These are phyloP conservation scores for Wickerhamomyces canadensis DNA, from an alignment of 805 yeast genomes.

Conservation along the genomic window DNA sequence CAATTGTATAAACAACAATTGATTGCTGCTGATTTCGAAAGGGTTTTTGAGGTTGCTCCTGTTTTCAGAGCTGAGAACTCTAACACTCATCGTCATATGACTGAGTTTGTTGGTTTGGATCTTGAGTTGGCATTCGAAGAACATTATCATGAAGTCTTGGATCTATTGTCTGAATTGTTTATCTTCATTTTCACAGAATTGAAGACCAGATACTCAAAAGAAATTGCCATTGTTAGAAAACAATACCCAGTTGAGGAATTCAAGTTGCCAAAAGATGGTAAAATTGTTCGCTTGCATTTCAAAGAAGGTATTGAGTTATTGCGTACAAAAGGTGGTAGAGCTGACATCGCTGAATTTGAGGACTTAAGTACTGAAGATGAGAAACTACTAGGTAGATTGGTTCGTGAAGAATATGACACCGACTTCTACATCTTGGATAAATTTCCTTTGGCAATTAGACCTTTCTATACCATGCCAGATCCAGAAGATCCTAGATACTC, in stretches of 20 bases:
- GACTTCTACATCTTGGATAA: slow-evolving; percentile 98
- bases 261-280: slow-evolving; percentile 87
- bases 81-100: slow-evolving; percentile 98
- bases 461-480: slow-evolving; percentile 99
- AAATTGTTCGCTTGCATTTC: slow-evolving; percentile 85
- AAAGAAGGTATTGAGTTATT: slow-evolving; percentile 87
- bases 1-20: slow-evolving; percentile 97
- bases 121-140: slow-evolving; percentile 98
- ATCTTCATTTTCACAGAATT: slow-evolving; percentile 84
- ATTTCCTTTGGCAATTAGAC: slow-evolving; percentile 95
- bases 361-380: slow-evolving; percentile 94
- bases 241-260: slow-evolving; percentile 98
- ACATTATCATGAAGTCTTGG: slow-evolving; percentile 90
- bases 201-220: slow-evolving; percentile 70
- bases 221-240: slow-evolving; percentile 83
- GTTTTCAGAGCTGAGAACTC: slow-evolving; percentile 99
- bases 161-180: slow-evolving; percentile 63
- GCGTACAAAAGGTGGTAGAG: slow-evolving; percentile 79
- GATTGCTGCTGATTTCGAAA: slow-evolving; percentile 96
- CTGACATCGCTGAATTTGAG: slow-evolving; percentile 71
- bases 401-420: slow-evolving; percentile 91
- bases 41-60: slow-evolving; percentile 94
- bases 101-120: slow-evolving; percentile 96
- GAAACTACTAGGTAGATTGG: slow-evolving; percentile 84
- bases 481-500: slow-evolving; percentile 88